Conservation (phyloP, 2,329 filamentous ascomycete genomes). For the Penicillium fuscoglaucum region DNA sequence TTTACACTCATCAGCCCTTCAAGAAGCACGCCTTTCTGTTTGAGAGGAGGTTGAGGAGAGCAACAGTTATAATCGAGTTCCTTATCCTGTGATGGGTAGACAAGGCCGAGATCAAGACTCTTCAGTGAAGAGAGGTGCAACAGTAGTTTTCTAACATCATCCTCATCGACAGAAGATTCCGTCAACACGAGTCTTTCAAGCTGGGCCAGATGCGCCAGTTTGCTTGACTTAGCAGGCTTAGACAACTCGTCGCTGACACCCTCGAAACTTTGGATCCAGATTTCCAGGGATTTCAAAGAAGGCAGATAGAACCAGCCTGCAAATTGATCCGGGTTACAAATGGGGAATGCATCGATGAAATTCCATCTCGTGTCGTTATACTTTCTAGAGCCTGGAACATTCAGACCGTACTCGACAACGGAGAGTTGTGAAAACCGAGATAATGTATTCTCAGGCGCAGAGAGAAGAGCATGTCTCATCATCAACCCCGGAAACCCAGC, state of each 20-base stretch:
- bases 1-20: background rate
- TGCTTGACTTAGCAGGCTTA: background rate
- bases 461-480: background rate
- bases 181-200: background rate
- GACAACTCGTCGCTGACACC: background rate
- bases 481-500: background rate
- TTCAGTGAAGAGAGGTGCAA: background rate
- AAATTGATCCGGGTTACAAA: too few relatives aligned
- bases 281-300: background rate
- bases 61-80: background rate
- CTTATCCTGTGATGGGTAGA: background rate
- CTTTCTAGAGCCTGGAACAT: background rate
- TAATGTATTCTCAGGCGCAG: background rate
- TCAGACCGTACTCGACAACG: background rate
- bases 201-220: background rate
- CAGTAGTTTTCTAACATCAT: background rate
- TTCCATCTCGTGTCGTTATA: background rate
- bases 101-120: background rate
- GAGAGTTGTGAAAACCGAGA: background rate
- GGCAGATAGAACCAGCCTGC: background rate
- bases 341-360: too few relatives aligned
- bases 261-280: background rate
- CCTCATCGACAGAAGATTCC: background rate
- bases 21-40: background rate
- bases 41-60: background rate